Evolutionary conservation across 768 basidiomycete genomes (phyloP), one percentile per base, ranked within the genome.

Genomic region (Lactifluus piperatus): DNA sequence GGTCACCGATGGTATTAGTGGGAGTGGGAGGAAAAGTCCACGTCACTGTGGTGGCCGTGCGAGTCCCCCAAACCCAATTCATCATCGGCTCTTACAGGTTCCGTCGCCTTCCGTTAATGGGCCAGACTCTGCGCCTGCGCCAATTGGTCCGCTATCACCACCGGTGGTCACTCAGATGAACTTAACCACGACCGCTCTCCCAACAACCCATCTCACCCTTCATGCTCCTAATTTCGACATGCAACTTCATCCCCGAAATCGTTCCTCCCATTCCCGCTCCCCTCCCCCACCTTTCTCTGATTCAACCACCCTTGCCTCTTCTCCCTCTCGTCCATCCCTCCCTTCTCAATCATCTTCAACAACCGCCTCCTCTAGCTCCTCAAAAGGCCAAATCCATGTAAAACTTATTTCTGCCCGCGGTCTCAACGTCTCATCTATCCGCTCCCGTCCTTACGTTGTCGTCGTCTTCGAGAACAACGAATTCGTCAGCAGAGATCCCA

Each of bases 391-490:
- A 73, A 86, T 99, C 55, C 91, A 91, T 67, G 88, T 99, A 73
- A 98, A 98, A 74, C 84, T 99, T 70, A 92, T 99, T 72, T 85
- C 87, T 64, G 97, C 91, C 13, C 82, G 91, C 49, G 82, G 80
- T 10, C 85, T 99, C 70, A 84, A 84, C 63, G 86, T 93, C 53
- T 78, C 79, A 45, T 79, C 84, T 14, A 67, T 79, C 44, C 70
- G 77, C 62, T 83, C 88, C 4, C 78, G 84, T 0, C 91, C 94
- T 18, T 98, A 99, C 71, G 90, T 94, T 66, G 94, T 98, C 71
- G 94, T 94, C 65, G 89, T 94, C 72, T 99, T 97, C 73, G 97
- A 99, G 76, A 90, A 98, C 73, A 97, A 93, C 79, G 97, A 99
- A 74, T 99, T 97, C 69, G 86, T 99, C 71, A 86, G 85, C 66